phyloP scores from a whole-genome alignment of 23 red algal genomes.

The Gracilaria caudata region DNA sequence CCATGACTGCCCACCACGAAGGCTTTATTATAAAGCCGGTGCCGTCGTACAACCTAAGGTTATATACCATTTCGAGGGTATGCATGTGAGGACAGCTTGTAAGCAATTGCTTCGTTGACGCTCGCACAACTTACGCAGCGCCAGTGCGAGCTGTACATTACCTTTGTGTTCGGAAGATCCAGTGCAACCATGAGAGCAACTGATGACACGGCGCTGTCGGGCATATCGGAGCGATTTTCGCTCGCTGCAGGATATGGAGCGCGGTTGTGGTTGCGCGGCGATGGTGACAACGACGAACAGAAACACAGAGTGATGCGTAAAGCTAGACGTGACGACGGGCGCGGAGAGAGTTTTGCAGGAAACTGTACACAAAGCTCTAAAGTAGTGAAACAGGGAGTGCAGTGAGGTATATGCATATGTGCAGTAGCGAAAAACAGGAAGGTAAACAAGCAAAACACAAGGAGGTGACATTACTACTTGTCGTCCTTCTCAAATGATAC shows the following conservation, averaged over 20 bases:
- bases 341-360: not conserved
- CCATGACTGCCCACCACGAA: not conserved
- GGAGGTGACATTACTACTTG: not conserved
- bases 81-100: not conserved
- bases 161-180: not conserved
- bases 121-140: not conserved
- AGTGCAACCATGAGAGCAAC: not conserved
- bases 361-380: not conserved
- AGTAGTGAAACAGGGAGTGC: not conserved
- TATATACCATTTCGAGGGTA: too few species aligned
- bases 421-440: slow-evolving; percentile 17
- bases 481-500: slow-evolving; percentile 51
- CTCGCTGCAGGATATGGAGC: too few species aligned
- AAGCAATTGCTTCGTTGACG: not conserved
- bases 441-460: not conserved
- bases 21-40: not conserved
- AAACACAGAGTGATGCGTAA: not conserved
- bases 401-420: not conserved
- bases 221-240: too few species aligned
- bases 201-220: not conserved
- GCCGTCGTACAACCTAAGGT: too few species aligned
- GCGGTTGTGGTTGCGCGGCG: too few species aligned
- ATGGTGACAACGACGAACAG: too few species aligned
- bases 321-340: not conserved
- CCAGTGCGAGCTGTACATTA: too few species aligned